A percentile compares a stretch with the other conserved stretches of the same genome.
These are phyloP conservation scores for Sparassis latifolia DNA, from an alignment of 1,284 basidiomycete genomes.

Conservation along the genomic window DNA sequence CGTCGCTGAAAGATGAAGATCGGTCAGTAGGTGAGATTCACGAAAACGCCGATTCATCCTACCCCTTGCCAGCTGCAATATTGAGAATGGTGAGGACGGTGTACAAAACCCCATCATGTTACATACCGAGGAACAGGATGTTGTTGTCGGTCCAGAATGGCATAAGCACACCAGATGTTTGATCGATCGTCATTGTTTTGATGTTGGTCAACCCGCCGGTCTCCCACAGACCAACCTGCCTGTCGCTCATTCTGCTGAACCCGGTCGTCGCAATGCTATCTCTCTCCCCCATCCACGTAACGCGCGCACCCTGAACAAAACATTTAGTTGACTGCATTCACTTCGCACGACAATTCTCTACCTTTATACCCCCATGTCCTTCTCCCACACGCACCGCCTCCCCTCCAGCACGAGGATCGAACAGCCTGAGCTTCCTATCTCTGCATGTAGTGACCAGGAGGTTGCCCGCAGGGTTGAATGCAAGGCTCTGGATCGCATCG, in stretches of 20 bases:
- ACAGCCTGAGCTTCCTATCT: slow-evolving; percentile 89
- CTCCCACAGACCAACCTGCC: slow-evolving; percentile 88
- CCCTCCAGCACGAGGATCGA: slow-evolving; percentile 79
- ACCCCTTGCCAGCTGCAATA: slow-evolving; percentile 69
- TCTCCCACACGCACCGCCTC: slow-evolving; percentile 80
- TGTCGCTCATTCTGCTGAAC: slow-evolving; percentile 92
- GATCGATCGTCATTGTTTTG: slow-evolving; percentile 78
- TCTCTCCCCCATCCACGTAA: slow-evolving; percentile 86
- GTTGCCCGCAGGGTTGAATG: slow-evolving; percentile 82
- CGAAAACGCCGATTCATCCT: slow-evolving; percentile 8
- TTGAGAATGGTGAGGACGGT: not conserved
- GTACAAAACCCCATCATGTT: not conserved
- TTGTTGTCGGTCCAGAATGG: slow-evolving; percentile 97
- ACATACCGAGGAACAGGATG: slow-evolving; percentile 82
- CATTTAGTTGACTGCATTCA: not conserved
- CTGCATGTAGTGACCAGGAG: slow-evolving; percentile 77
- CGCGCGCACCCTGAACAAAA: slow-evolving; percentile 56
- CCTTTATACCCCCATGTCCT: slow-evolving; percentile 90
- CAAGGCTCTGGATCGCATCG: slow-evolving; percentile 84
- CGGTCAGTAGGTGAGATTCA: slow-evolving; percentile 5
- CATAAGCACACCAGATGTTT: slow-evolving; percentile 91
- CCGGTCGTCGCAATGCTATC: slow-evolving; percentile 91
- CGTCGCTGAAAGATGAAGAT: slow-evolving; percentile 51
- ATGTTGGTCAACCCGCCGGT: slow-evolving; percentile 64
- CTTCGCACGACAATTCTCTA: slow-evolving; percentile 1